Evolutionary conservation across 2,329 filamentous ascomycete species (phyloP).

Genomic region (Xylariales sp.): DNA sequence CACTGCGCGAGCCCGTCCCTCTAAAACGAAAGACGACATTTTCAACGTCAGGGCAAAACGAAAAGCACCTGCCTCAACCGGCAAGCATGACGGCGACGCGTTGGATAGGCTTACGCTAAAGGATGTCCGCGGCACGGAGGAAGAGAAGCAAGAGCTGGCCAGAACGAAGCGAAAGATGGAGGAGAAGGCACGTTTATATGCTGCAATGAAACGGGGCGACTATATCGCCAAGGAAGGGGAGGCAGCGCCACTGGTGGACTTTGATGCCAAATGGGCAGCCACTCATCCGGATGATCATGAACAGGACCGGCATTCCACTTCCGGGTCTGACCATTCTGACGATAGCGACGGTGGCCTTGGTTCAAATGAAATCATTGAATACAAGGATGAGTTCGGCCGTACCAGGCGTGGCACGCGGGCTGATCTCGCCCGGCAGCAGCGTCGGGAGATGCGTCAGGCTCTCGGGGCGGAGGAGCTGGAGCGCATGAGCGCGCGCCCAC

Average conservation of each 20-base stretch:
- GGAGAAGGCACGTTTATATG: conserved; percentile 84
- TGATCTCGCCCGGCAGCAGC: conserved; percentile 61
- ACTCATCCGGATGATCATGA: conserved; percentile 48
- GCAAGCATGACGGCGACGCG: conserved; percentile 36
- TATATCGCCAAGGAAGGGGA: conserved; percentile 64
- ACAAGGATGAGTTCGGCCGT: conserved; percentile 90
- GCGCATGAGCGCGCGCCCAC: conserved; percentile 62
- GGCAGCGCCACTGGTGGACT: conserved; percentile 74
- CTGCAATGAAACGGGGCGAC: conserved; percentile 86
- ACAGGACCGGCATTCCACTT: conserved; percentile 23
- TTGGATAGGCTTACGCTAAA: conserved; percentile 43
- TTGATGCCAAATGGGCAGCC: conserved; percentile 94
- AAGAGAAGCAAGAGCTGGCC: conserved; percentile 63
- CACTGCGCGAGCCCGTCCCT: conserved; percentile 47
- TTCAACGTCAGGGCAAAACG: conserved; percentile 49
- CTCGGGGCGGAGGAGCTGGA: conserved; percentile 59
- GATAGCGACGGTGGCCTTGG: conserved; percentile 36
- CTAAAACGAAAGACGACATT: conserved; percentile 61
- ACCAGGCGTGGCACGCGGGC: conserved; percentile 66
- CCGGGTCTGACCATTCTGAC: conserved; percentile 58
- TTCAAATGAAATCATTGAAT: conserved; percentile 70
- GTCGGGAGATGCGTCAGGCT: conserved; percentile 46
- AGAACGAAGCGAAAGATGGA: conserved; percentile 79
- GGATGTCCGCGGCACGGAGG: conserved; percentile 50
- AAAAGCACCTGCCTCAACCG: conserved; percentile 44